phyloP scores from a whole-genome alignment of 148 eudicot species.

The Heliamphora exappendiculata region DNA sequence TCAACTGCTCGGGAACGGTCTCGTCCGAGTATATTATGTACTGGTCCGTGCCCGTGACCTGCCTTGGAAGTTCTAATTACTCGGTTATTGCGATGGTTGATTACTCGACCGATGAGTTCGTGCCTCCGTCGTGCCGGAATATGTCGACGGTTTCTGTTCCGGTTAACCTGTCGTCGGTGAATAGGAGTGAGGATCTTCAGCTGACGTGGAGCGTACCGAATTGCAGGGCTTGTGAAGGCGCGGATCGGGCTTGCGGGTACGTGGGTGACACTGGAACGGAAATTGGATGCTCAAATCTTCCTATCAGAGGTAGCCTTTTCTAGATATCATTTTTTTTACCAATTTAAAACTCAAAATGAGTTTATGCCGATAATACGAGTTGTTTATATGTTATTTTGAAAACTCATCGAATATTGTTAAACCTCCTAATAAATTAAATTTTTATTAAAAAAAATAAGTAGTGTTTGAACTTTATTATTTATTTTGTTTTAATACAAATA shows the following conservation, averaged over 20 bases:
- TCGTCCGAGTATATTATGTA: neutral
- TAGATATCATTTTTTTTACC: too few relatives aligned
- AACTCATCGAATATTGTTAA: too few relatives aligned
- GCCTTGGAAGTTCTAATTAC: conserved; percentile 27
- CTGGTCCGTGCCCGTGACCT: conserved; percentile 13
- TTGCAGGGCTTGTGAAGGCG: conserved; percentile 35
- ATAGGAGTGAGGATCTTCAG: conserved; percentile 25
- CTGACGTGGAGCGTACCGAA: conserved; percentile 40
- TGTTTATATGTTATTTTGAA: too few relatives aligned
- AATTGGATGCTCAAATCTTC: conserved; percentile 29
- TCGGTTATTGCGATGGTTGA: conserved; percentile 21
- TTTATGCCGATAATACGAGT: too few relatives aligned
- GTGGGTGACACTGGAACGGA: conserved; percentile 14
- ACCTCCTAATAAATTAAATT: too few relatives aligned
- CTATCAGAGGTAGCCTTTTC: conserved; percentile 14
- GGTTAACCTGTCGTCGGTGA: conserved; percentile 20
- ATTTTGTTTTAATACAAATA: too few relatives aligned
- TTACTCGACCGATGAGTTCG: neutral
- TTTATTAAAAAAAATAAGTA: too few relatives aligned
- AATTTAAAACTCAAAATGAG: too few relatives aligned
- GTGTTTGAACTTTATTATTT: too few relatives aligned
- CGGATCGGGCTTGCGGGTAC: conserved; percentile 49
- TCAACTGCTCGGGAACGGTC: conserved; percentile 36
- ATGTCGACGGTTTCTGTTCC: conserved; percentile 23
- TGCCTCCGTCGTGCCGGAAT: conserved; percentile 20